Evolutionary conservation across 805 yeast genomes (phyloP).

Genomic region (Barnettozyma siamensis): DNA sequence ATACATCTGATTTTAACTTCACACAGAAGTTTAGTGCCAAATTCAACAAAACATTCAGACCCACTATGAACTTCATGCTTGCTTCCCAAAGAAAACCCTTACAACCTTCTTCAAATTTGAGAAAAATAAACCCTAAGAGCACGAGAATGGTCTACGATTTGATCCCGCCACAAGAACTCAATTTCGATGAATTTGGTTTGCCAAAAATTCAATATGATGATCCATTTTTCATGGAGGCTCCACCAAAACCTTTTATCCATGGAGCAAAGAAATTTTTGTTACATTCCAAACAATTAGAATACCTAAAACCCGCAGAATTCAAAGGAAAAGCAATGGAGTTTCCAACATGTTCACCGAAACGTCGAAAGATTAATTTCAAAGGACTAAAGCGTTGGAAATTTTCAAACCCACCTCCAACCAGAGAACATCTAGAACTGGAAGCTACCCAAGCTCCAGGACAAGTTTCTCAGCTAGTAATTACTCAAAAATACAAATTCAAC

Average conservation of each 20-base stretch:
- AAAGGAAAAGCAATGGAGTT: slow-evolving; percentile 10
- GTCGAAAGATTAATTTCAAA: not conserved
- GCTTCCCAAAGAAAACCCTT: not conserved
- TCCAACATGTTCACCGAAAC: not conserved
- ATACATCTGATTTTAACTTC: slow-evolving; percentile 10
- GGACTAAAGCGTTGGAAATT: slow-evolving; percentile 40
- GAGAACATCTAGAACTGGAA: slow-evolving; percentile 25
- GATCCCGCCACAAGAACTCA: slow-evolving; percentile 19
- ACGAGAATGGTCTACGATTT: slow-evolving; percentile 8
- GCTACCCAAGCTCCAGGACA: slow-evolving; percentile 4
- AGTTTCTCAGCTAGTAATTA: slow-evolving; percentile 48
- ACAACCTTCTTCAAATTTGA: not conserved
- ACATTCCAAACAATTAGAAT: slow-evolving; percentile 31
- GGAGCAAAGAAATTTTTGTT: slow-evolving; percentile 61
- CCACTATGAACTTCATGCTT: not conserved
- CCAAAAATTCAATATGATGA: slow-evolving; percentile 50
- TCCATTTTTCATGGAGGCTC: slow-evolving; percentile 54
- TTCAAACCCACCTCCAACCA: slow-evolving; percentile 42
- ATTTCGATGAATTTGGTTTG: slow-evolving; percentile 42
- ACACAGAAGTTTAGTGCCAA: slow-evolving; percentile 8
- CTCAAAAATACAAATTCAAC: slow-evolving; percentile 36
- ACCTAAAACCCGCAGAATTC: slow-evolving; percentile 27
- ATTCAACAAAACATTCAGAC: not conserved
- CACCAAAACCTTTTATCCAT: slow-evolving; percentile 51
- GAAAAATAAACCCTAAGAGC: not conserved